Evolutionary conservation across 257 asterid species (phyloP).

Genomic region (Capsicum pubescens): DNA sequence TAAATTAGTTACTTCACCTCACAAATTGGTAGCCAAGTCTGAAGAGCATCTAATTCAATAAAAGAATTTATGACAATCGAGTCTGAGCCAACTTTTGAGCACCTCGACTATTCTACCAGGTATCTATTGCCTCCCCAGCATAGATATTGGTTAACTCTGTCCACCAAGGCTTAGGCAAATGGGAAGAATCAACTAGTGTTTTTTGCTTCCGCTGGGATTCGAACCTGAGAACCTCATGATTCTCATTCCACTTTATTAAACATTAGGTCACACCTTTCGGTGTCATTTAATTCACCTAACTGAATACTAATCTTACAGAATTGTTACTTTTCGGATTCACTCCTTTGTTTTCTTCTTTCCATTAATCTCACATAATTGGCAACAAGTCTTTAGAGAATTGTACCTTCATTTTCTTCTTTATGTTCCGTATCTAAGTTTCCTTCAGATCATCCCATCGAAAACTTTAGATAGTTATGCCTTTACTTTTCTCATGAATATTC

Average conservation of each 20-base stretch:
- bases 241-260: neutral
- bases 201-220: neutral
- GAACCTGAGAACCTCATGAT: neutral
- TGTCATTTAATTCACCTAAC: neutral
- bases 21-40: constrained; percentile 7
- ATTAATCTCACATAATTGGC: neutral
- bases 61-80: neutral
- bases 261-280: constrained; percentile 8
- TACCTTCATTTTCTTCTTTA: neutral
- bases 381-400: neutral
- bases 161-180: neutral
- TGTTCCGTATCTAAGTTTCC: neutral
- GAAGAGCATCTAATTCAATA: constrained; percentile 20
- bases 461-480: constrained; percentile 10
- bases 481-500: constrained; percentile 3
- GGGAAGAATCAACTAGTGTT: neutral
- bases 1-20: neutral
- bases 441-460: constrained; percentile 7
- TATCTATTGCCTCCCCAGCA: neutral
- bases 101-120: neutral
- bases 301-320: neutral
- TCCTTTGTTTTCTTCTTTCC: constrained; percentile 7
- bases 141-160: neutral
- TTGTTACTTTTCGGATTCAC: neutral
- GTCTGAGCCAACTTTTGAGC: neutral